phyloP scores from a whole-genome alignment of 1,284 basidiomycete genomes.

The Pseudozyma sp. region DNA sequence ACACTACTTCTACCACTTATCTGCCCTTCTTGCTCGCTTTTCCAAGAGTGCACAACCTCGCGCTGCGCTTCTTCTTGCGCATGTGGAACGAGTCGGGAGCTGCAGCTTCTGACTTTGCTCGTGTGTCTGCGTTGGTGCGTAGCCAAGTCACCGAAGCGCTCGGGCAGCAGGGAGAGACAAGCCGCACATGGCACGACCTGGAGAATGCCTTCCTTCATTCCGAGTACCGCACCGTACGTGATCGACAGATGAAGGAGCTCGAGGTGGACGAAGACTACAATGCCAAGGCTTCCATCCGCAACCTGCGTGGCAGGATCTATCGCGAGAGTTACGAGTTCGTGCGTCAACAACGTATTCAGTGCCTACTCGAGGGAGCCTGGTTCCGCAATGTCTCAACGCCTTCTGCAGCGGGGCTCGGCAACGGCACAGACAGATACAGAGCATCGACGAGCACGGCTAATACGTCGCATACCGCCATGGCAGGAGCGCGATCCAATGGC shows the following conservation, averaged over 20 bases:
- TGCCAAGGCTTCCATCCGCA: conserved; percentile 69
- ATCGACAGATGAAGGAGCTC: conserved; percentile 92
- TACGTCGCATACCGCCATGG: conserved; percentile 15
- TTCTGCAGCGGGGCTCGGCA: neutral
- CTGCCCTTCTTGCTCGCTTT: conserved; percentile 92
- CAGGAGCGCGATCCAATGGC: conserved; percentile 3
- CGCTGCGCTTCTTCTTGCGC: conserved; percentile 87
- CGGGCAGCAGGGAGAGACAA: conserved; percentile 79
- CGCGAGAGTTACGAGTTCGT: conserved; percentile 94
- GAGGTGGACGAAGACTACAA: conserved; percentile 85
- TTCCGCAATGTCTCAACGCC: conserved; percentile 75
- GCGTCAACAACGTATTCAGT: conserved; percentile 87
- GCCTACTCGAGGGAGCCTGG: conserved; percentile 89
- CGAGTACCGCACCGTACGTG: conserved; percentile 87
- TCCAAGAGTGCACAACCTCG: conserved; percentile 80
- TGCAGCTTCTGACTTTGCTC: conserved; percentile 75
- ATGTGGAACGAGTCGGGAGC: conserved; percentile 97
- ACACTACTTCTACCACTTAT: conserved; percentile 85
- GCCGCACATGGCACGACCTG: conserved; percentile 80
- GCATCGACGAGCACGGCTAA: conserved; percentile 38
- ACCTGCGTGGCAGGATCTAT: conserved; percentile 85
- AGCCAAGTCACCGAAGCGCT: conserved; percentile 75
- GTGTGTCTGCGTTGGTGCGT: conserved; percentile 83
- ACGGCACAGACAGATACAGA: conserved; percentile 13
- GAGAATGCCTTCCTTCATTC: conserved; percentile 85